Evolutionary conservation across 2,329 filamentous ascomycete species (phyloP), one percentile per base, ranked within the genome.

Genomic region (Fusarium musae): DNA sequence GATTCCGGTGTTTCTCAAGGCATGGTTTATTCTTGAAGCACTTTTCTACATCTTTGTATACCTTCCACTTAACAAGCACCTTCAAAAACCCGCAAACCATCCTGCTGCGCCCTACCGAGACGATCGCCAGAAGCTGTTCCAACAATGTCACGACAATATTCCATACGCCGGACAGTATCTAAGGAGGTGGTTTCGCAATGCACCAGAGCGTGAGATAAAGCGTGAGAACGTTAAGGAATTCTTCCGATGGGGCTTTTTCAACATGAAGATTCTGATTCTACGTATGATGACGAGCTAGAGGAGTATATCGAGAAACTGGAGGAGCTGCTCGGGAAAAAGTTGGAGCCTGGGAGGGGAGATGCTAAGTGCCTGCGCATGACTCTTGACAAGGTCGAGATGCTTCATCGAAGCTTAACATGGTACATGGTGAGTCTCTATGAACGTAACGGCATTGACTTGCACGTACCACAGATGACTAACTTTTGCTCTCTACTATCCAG

Each of bases 221-320:
- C 82, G 85, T 19, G 88, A 91, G 37, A 90, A 91, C 77, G 75
- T 91, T 57, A 88, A 87, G 78, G 87, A 90, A 61, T 91, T 90
- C 77, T 83, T 89, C 26, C 80, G 85, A n/a, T 92, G 89, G 90
- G 88, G 87, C 2, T 87, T 91, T 59, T 84, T 88, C 53, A 88
- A 87, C 69, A 82, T 83, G 15, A 82, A 15, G 81, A 85, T 8
- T 78, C 80, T 53, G 81, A 82, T 32, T 78, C 82, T 10, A 82
- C 84, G 23, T 80, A 88, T 53, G 83, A 88, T 16, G 85, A 87
- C 30, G 87, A 90, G 79, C 77, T 92, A 50, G 86, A 91, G 42
- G 84, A 84, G 63, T 90, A 91, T 77, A 80, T 87, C n/a, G 77
- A 80, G 46, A 81, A 83, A 46, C 80, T 87, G 30, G 89, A 91